Evolutionary conservation across 768 basidiomycete genomes (phyloP).

Genomic region (Mycena crocata): DNA sequence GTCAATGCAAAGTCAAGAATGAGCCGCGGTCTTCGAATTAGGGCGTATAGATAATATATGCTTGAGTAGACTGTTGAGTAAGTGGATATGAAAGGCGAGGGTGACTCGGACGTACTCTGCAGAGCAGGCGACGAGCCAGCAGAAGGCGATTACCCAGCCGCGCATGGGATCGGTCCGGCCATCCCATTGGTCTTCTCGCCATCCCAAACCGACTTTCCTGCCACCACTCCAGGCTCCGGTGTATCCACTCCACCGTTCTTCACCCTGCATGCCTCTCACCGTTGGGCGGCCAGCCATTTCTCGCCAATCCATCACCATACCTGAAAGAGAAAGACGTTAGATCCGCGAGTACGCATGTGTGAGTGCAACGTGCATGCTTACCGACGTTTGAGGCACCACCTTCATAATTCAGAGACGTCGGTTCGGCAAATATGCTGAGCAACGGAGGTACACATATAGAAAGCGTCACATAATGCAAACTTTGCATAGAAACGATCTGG

Average conservation of each 20-base stretch:
- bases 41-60: conserved; percentile 85
- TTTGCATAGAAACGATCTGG: conserved; percentile 94
- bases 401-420: conserved; percentile 75
- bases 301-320: conserved; percentile 98
- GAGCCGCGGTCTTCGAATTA: conserved; percentile 92
- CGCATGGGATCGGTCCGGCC: conserved; percentile 81
- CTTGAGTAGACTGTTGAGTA: conserved; percentile 40
- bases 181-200: conserved; percentile 67
- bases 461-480: conserved; percentile 93
- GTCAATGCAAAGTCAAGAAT: conserved; percentile 96
- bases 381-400: conserved; percentile 86
- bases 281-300: conserved; percentile 92
- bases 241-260: conserved; percentile 73
- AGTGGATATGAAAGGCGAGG: background rate
- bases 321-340: conserved; percentile 46
- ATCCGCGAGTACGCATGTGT: conserved; percentile 1
- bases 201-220: conserved; percentile 74
- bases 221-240: conserved; percentile 87
- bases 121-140: conserved; percentile 86
- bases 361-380: conserved; percentile 44
- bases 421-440: conserved; percentile 79
- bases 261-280: conserved; percentile 71
- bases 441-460: conserved; percentile 85
- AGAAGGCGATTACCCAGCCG: conserved; percentile 91
- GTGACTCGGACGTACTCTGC: conserved; percentile 77